Conservation (phyloP, 1,284 basidiomycete genomes). For the Schizophyllum amplum region DNA sequence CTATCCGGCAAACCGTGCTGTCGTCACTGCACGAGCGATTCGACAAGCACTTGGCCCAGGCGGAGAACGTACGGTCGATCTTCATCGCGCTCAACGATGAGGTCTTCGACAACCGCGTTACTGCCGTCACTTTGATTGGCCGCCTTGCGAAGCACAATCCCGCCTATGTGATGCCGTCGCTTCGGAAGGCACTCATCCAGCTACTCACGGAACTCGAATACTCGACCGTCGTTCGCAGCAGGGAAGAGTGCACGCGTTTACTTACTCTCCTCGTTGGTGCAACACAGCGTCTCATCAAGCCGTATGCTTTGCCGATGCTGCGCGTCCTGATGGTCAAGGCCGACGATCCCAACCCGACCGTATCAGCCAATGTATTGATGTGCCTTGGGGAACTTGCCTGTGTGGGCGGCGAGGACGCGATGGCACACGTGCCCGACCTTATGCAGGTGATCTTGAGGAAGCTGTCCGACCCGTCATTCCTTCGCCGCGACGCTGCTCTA, state of each 20-base stretch:
- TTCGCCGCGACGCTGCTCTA: slow-evolving; percentile 91
- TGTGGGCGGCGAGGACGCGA: slow-evolving; percentile 90
- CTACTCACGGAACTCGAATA: slow-evolving; percentile 97
- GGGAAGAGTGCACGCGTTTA: slow-evolving; percentile 89
- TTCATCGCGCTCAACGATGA: slow-evolving; percentile 99
- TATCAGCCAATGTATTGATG: slow-evolving; percentile 89
- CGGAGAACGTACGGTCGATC: slow-evolving; percentile 93
- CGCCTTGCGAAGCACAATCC: slow-evolving; percentile 94
- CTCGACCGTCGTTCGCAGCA: slow-evolving; percentile 83
- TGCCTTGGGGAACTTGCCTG: slow-evolving; percentile 92
- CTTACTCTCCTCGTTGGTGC: slow-evolving; percentile 85
- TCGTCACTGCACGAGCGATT: slow-evolving; percentile 89
- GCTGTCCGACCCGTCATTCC: slow-evolving; percentile 78
- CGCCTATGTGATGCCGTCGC: slow-evolving; percentile 97
- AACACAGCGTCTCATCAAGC: slow-evolving; percentile 91
- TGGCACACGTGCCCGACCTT: slow-evolving; percentile 77
- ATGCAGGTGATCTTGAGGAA: slow-evolving; percentile 89
- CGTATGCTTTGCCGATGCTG: slow-evolving; percentile 95
- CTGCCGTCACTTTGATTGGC: slow-evolving; percentile 89
- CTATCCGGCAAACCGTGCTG: slow-evolving; percentile 85
- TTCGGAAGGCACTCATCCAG: slow-evolving; percentile 95
- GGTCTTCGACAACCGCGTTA: slow-evolving; percentile 87
- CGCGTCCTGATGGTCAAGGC: slow-evolving; percentile 87
- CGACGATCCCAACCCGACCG: slow-evolving; percentile 77
- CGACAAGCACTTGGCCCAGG: slow-evolving; percentile 97